phyloP scores from a whole-genome alignment of 345 rosid genomes.

The Xanthoceras sorbifolium region DNA sequence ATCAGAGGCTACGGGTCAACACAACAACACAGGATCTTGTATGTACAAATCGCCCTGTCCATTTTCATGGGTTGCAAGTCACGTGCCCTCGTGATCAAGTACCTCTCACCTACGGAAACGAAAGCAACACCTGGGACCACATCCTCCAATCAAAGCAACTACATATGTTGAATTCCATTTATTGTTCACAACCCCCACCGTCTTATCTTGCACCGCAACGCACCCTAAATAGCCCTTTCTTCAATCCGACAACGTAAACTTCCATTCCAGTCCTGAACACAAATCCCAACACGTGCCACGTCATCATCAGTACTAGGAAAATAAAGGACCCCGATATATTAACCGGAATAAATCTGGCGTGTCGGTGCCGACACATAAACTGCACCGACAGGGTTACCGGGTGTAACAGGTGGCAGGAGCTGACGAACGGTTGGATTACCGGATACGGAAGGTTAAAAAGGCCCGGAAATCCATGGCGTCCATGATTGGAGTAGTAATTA shows the following conservation, averaged over 20 bases:
- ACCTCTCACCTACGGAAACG: constrained; percentile 22
- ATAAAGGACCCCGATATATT: too few relatives aligned
- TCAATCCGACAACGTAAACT: background rate
- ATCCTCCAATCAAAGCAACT: background rate
- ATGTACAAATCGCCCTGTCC: background rate
- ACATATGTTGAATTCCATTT: background rate
- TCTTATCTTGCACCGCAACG: background rate
- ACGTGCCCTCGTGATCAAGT: constrained; percentile 28
- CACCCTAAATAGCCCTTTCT: background rate
- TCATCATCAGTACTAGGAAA: background rate
- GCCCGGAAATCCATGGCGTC: constrained; percentile 25
- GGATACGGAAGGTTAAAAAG: constrained; percentile 19
- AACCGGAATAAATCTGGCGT: constrained; percentile 38
- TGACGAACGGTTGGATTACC: constrained; percentile 20
- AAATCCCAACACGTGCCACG: background rate
- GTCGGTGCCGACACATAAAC: constrained; percentile 56
- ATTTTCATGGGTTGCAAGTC: constrained; percentile 13
- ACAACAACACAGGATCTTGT: background rate
- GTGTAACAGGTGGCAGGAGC: constrained; percentile 11
- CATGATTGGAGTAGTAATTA: background rate
- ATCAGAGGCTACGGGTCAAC: too few relatives aligned
- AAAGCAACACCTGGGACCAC: constrained; percentile 13
- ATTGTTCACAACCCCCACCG: background rate
- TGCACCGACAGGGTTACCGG: constrained; percentile 46
- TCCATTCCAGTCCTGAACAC: background rate